Percentiles rank a stretch among this genome's conserved stretches.
Evolutionary conservation across 192 early-diverging fungal genomes (phyloP).

Genomic region (Linnemannia hyalina): DNA sequence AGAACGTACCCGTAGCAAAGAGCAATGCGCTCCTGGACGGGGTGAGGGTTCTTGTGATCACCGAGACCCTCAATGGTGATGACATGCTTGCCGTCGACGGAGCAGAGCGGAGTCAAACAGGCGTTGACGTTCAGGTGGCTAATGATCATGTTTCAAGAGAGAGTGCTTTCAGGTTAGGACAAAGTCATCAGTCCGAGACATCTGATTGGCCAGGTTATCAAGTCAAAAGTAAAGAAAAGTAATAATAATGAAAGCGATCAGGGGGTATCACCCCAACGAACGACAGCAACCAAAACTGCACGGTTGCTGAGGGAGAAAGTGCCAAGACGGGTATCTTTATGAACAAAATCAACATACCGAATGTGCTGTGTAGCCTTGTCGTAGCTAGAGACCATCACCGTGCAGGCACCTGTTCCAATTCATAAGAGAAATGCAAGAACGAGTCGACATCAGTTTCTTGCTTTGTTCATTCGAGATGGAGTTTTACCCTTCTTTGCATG

Average conservation of each 20-base stretch:
- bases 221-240: not conserved
- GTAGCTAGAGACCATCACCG: slow-evolving; percentile 81
- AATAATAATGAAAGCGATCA: not conserved
- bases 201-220: not conserved
- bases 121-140: slow-evolving; percentile 62
- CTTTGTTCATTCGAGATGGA: no score
- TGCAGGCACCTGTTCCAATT: slow-evolving; percentile 73
- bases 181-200: not conserved
- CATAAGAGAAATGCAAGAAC: not conserved
- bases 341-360: slow-evolving; percentile 41
- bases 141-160: not conserved
- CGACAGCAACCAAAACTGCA: not conserved
- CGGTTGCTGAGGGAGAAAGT: no score
- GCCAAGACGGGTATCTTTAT: not conserved
- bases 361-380: slow-evolving; percentile 58
- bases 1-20: slow-evolving; percentile 69
- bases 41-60: slow-evolving; percentile 74
- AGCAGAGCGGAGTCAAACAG: slow-evolving; percentile 80
- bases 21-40: slow-evolving; percentile 82
- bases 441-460: not conserved
- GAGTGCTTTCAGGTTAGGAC: not conserved
- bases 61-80: slow-evolving; percentile 88
- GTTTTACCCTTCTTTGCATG: no score
- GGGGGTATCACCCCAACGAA: not conserved
- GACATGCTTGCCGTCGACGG: slow-evolving; percentile 84